Evolutionary conservation across 306 rosid genomes (phyloP).

Genomic region (Myrica gale): DNA sequence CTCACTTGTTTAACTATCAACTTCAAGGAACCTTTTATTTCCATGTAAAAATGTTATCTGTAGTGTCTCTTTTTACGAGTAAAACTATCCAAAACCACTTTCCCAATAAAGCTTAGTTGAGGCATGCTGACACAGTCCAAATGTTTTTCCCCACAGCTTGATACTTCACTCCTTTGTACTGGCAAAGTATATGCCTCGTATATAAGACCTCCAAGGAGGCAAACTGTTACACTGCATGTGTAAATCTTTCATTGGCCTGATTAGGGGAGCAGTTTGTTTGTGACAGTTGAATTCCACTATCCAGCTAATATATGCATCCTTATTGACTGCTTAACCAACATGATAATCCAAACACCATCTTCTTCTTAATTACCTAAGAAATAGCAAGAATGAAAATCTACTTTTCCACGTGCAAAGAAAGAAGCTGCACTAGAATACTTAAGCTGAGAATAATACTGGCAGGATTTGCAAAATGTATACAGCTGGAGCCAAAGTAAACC

Average conservation of each 20-base stretch:
- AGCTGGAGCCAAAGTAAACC: not conserved
- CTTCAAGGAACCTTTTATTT: not conserved
- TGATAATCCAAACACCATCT: not conserved
- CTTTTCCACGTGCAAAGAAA: not conserved
- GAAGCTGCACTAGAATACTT: not conserved
- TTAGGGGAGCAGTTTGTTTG: not conserved
- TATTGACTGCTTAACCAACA: not conserved
- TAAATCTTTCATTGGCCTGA: not conserved
- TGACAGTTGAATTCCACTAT: not conserved
- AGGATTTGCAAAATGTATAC: not conserved
- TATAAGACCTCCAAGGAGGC: too few relatives aligned
- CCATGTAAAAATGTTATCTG: not conserved
- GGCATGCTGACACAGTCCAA: not conserved
- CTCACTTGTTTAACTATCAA: not conserved
- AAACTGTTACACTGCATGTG: not conserved
- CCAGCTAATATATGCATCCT: not conserved
- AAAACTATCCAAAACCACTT: not conserved
- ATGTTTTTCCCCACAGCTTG: not conserved
- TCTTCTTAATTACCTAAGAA: not conserved
- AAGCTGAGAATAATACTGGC: conserved; percentile 4
- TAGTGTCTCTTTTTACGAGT: not conserved
- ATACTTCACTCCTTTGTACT: not conserved
- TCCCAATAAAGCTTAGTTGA: not conserved
- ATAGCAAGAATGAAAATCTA: not conserved
- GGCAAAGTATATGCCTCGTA: not conserved